These are phyloP conservation scores for Medicago arabica DNA, from an alignment of 306 rosid genomes.

Conservation along the genomic window DNA sequence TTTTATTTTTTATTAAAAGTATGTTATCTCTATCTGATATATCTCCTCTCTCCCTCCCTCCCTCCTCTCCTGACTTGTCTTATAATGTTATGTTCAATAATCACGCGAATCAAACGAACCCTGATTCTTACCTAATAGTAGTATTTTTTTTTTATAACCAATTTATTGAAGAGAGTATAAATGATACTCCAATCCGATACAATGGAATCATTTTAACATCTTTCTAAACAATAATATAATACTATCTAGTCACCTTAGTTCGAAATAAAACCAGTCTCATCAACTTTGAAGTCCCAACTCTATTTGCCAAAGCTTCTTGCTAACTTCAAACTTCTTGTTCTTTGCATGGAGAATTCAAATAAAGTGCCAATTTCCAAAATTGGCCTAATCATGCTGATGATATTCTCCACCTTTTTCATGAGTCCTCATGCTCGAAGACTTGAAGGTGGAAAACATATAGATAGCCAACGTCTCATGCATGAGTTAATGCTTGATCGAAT, in stretches of 20 bases:
- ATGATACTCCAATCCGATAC: too few species aligned
- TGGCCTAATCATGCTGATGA: constrained; percentile 30
- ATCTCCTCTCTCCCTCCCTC: too few species aligned
- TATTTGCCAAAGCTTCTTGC: not conserved
- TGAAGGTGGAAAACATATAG: constrained; percentile 8
- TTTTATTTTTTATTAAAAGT: too few species aligned
- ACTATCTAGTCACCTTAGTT: not conserved
- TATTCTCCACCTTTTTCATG: constrained; percentile 12
- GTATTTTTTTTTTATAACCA: too few species aligned
- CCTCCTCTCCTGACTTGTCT: too few species aligned
- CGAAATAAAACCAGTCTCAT: not conserved
- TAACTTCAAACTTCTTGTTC: not conserved
- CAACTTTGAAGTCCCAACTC: not conserved
- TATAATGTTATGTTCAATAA: too few species aligned
- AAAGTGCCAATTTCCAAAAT: not conserved
- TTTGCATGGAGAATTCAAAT: constrained; percentile 32
- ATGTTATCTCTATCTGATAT: too few species aligned
- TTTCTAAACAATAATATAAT: not conserved
- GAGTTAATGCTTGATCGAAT: constrained; percentile 31
- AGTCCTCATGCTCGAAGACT: constrained; percentile 41
- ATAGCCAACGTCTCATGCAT: constrained; percentile 42
- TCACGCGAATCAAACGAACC: too few species aligned
- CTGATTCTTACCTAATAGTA: too few species aligned
- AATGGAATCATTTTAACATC: too few species aligned
- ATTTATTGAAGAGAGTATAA: too few species aligned